Conservation (phyloP, 306 rosid species). For the Medicago arabica region DNA sequence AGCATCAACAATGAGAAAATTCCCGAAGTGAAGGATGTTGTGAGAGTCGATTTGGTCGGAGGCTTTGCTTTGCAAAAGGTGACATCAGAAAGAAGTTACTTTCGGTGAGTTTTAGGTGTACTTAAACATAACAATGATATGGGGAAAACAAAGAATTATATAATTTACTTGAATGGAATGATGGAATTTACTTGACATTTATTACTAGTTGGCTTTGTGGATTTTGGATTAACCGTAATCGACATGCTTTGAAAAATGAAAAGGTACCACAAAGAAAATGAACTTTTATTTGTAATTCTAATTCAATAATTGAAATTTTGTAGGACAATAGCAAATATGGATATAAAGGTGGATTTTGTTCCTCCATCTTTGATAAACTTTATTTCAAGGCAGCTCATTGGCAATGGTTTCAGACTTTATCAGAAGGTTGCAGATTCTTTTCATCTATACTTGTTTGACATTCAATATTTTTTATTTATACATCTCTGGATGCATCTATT, state of each 20-base stretch:
- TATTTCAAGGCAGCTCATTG: conserved; percentile 88
- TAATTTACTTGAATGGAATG: conserved; percentile 24
- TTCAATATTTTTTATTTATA: background rate
- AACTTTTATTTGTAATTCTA: conserved; percentile 12
- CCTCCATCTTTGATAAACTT: conserved; percentile 91
- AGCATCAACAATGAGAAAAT: conserved; percentile 55
- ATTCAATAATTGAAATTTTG: conserved; percentile 45
- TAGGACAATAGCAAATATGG: conserved; percentile 92
- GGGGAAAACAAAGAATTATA: background rate
- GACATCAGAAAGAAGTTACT: conserved; percentile 81
- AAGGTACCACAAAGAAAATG: conserved; percentile 16
- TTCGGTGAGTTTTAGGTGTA: conserved; percentile 68
- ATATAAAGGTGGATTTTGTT: conserved; percentile 85
- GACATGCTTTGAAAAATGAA: conserved; percentile 10
- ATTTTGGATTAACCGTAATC: background rate
- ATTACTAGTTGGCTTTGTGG: background rate
- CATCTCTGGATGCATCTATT: no score
- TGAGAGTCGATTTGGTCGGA: conserved; percentile 85
- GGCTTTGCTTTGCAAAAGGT: conserved; percentile 94
- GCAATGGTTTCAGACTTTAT: conserved; percentile 87
- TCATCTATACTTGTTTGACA: conserved; percentile 27
- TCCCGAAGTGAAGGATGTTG: conserved; percentile 71
- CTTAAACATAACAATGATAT: conserved; percentile 1
- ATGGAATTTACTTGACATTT: conserved; percentile 8
- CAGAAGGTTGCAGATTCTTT: conserved; percentile 69